Percentiles rank a stretch among this genome's conserved stretches.
These are phyloP conservation scores for Candida multigemmis DNA, from an alignment of 805 yeast species.

Conservation along the genomic window DNA sequence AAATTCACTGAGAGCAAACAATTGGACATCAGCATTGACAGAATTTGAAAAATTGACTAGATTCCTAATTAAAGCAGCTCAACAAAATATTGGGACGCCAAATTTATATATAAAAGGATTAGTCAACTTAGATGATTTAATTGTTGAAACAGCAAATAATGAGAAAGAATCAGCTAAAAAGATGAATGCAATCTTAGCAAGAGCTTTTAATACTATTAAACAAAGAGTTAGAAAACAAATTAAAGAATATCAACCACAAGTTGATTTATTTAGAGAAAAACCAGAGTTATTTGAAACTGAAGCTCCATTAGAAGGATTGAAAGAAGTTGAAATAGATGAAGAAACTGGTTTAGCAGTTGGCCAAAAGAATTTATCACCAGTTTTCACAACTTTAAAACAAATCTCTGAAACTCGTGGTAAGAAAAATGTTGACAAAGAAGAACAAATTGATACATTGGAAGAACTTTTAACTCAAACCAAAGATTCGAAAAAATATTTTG, in stretches of 20 bases:
- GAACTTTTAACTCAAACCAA: conserved; percentile 33
- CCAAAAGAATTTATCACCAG: conserved; percentile 32
- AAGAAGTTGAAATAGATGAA: conserved; percentile 25
- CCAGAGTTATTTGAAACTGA: conserved; percentile 70
- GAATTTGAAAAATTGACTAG: conserved; percentile 77
- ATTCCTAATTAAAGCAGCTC: conserved; percentile 56
- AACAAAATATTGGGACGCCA: conserved; percentile 73
- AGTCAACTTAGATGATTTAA: conserved; percentile 62
- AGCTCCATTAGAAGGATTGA: too few relatives aligned
- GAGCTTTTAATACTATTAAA: conserved; percentile 77
- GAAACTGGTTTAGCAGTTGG: conserved; percentile 29
- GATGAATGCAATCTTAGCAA: conserved; percentile 72
- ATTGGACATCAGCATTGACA: conserved; percentile 67
- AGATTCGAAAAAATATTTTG: conserved; percentile 44
- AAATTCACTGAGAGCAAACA: conserved; percentile 56
- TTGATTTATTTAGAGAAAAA: conserved; percentile 52
- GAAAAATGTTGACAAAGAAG: conserved; percentile 78
- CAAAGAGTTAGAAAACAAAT: conserved; percentile 80
- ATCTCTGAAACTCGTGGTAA: conserved; percentile 91
- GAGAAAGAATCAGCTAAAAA: conserved; percentile 54
- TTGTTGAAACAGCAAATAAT: conserved; percentile 38
- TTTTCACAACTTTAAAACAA: conserved; percentile 64
- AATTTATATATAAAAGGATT: conserved; percentile 58
- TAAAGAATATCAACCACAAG: conserved; percentile 56
- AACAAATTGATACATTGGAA: conserved; percentile 70